Evolutionary conservation across 768 basidiomycete species (phyloP).

Genomic region (Suillus subluteus): DNA sequence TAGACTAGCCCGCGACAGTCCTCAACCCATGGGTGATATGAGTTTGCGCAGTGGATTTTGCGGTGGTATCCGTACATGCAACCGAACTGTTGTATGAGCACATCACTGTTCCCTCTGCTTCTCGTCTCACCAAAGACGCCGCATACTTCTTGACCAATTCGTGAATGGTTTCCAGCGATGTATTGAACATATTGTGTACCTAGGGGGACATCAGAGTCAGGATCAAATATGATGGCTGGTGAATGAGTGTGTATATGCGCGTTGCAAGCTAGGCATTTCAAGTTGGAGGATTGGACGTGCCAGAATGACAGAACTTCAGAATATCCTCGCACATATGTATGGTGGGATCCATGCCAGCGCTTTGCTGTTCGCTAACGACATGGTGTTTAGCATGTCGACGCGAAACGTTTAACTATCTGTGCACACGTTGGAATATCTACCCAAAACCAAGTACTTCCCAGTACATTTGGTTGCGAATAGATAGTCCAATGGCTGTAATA

Average conservation of each 20-base stretch:
- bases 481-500: not conserved
- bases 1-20: not conserved
- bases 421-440: not conserved
- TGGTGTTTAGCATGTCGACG: no score
- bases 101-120: not conserved
- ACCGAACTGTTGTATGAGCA: not conserved
- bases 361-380: no score
- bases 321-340: no score
- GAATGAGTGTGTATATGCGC: not conserved
- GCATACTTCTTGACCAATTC: not conserved
- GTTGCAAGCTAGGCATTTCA: not conserved
- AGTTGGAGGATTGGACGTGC: not conserved
- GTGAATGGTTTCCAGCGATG: not conserved
- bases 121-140: not conserved
- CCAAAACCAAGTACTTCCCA: not conserved
- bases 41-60: not conserved
- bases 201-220: not conserved
- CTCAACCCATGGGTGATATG: not conserved
- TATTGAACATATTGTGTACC: not conserved
- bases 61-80: not conserved
- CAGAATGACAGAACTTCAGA: not conserved
- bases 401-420: not conserved
- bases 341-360: no score
- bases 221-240: not conserved
- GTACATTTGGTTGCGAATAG: constrained; percentile 4